Conservation (phyloP, 192 early-diverging fungal genomes). For the Chytriomyces confervae region DNA sequence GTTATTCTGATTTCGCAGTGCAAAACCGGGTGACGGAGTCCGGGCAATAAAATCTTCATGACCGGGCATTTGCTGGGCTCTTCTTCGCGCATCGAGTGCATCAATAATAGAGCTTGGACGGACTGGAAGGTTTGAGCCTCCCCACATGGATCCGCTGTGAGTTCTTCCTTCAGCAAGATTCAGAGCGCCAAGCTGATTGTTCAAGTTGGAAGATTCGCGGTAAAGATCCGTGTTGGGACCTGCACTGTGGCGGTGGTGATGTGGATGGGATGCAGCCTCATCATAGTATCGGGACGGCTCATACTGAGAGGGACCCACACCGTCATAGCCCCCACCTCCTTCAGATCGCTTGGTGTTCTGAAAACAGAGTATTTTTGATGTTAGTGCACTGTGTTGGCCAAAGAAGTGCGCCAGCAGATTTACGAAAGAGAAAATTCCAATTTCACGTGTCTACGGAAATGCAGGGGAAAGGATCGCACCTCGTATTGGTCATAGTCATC, state of each 20-base stretch:
- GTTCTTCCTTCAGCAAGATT: not conserved
- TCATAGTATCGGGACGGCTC: too few species aligned
- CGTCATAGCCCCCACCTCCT: too few species aligned
- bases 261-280: too few species aligned
- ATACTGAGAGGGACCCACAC: too few species aligned
- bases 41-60: slow-evolving; percentile 25
- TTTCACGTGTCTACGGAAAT: not conserved
- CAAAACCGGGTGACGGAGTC: slow-evolving; percentile 12
- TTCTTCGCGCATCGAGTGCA: slow-evolving; percentile 8
- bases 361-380: too few species aligned
- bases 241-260: not conserved
- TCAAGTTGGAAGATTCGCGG: not conserved
- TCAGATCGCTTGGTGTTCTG: too few species aligned
- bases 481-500: slow-evolving; percentile 12
- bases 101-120: not conserved
- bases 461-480: not conserved
- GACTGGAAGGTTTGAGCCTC: not conserved
- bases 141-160: slow-evolving; percentile 3
- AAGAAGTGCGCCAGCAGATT: too few species aligned
- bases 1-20: not conserved
- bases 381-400: too few species aligned
- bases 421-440: not conserved
- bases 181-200: not conserved
- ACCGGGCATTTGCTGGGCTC: slow-evolving; percentile 6
- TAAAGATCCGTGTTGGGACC: not conserved